phyloP scores from a whole-genome alignment of 2,329 filamentous ascomycete species.

The Penicillium decumbens region DNA sequence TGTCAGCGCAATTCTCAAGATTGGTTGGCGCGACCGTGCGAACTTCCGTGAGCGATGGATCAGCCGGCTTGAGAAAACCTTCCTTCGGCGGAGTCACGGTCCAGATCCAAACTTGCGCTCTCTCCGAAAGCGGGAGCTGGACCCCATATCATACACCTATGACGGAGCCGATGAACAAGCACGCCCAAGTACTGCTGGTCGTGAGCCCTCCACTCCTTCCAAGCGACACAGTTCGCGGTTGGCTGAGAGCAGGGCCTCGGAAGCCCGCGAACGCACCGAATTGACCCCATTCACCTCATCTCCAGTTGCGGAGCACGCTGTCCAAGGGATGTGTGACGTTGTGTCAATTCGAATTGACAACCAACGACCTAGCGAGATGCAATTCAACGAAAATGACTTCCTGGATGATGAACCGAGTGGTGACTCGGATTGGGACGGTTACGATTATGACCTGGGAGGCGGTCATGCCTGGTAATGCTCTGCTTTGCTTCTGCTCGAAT shows the following conservation, averaged over 20 bases:
- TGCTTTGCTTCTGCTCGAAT: background rate
- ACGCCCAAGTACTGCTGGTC: slow-evolving; percentile 13
- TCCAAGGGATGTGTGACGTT: slow-evolving; percentile 56
- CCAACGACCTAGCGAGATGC: slow-evolving; percentile 55
- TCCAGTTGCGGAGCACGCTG: slow-evolving; percentile 13
- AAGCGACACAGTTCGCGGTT: slow-evolving; percentile 41
- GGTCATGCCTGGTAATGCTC: slow-evolving; percentile 23
- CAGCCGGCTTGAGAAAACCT: slow-evolving; percentile 57
- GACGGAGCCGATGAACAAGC: slow-evolving; percentile 4
- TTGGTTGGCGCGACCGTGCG: slow-evolving; percentile 73
- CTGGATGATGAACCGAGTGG: slow-evolving; percentile 57
- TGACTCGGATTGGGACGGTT: slow-evolving; percentile 59
- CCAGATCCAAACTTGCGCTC: slow-evolving; percentile 31
- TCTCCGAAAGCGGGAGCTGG: slow-evolving; percentile 16
- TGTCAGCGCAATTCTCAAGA: slow-evolving; percentile 73
- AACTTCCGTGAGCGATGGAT: slow-evolving; percentile 76
- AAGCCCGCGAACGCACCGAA: slow-evolving; percentile 21
- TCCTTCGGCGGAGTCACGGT: slow-evolving; percentile 34
- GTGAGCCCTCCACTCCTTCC: slow-evolving; percentile 20
- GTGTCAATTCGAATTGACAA: slow-evolving; percentile 60
- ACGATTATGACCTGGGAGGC: slow-evolving; percentile 31
- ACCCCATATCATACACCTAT: background rate
- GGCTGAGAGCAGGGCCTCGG: slow-evolving; percentile 26
- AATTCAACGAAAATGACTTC: slow-evolving; percentile 57
- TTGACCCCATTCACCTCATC: slow-evolving; percentile 3